Conservation (phyloP, 192 early-diverging fungal species). For the Kickxella alabastrina region DNA sequence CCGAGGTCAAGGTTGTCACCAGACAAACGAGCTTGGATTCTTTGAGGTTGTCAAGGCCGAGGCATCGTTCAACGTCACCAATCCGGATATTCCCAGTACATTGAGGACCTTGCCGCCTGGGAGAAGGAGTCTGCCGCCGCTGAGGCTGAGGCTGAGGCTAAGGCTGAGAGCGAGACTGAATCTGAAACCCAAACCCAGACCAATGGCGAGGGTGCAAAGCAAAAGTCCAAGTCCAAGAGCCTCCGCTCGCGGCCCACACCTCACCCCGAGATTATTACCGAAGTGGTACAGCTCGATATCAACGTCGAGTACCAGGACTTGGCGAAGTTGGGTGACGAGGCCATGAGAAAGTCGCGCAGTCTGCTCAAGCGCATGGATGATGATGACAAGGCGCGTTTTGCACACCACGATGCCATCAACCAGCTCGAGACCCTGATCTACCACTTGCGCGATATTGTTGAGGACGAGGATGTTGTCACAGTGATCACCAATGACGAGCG, state of each 20-base stretch:
- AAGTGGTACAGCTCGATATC: conserved; percentile 58
- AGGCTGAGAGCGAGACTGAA: conserved; percentile 10
- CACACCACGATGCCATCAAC: conserved; percentile 82
- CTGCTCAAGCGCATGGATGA: conserved; percentile 68
- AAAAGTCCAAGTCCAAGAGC: conserved; percentile 19
- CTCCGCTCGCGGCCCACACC: conserved; percentile 25
- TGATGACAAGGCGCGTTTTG: conserved; percentile 63
- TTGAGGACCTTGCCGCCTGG: conserved; percentile 37
- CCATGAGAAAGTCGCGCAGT: conserved; percentile 37
- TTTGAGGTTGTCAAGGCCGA: conserved; percentile 61
- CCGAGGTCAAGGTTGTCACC: conserved; percentile 84
- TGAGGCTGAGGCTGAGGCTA: conserved; percentile 25
- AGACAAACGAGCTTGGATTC: conserved; percentile 74
- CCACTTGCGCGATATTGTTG: conserved; percentile 73
- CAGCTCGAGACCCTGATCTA: conserved; percentile 89
- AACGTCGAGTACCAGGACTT: conserved; percentile 56
- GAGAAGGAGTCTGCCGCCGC: conserved; percentile 46
- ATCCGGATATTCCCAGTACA: conserved; percentile 25
- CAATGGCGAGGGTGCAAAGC: conserved; percentile 43
- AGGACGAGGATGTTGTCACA: conserved; percentile 66
- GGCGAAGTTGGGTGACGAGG: conserved; percentile 47
- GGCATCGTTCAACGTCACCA: conserved; percentile 50
- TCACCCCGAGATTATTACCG: conserved; percentile 24
- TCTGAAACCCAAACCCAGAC: conserved; percentile 42
- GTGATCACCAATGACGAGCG: conserved; percentile 74